Conservation (phyloP, 2,329 filamentous ascomycete genomes). For the Colletotrichum kahawae region DNA sequence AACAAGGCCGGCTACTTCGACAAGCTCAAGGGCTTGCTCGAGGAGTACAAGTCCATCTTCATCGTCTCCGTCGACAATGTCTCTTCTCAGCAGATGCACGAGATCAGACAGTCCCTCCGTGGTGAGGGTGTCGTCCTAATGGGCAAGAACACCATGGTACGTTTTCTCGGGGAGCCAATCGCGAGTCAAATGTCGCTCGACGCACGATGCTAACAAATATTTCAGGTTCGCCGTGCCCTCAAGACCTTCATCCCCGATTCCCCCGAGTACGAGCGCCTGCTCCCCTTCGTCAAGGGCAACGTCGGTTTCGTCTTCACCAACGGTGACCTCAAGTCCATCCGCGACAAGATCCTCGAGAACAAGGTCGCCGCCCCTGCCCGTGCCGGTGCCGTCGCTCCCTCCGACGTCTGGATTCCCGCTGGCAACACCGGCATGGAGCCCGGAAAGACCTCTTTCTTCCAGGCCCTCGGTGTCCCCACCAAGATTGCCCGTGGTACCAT, state of each 20-base stretch:
- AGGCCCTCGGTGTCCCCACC: constrained; percentile 99
- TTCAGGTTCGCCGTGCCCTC: constrained; percentile 89
- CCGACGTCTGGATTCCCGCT: constrained; percentile 92
- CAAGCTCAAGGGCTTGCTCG: constrained; percentile 97
- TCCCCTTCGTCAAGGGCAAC: constrained; percentile 96
- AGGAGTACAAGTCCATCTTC: constrained; percentile 98
- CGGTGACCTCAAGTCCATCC: constrained; percentile 86
- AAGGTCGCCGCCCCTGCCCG: constrained; percentile 96
- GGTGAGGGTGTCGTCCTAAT: constrained; percentile 94
- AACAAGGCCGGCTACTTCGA: constrained; percentile 99
- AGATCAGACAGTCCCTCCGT: constrained; percentile 93
- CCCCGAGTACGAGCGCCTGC: constrained; percentile 97
- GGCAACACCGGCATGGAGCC: constrained; percentile 99
- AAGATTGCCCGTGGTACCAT: constrained; percentile 99
- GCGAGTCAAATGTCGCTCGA: neutral
- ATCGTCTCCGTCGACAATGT: constrained; percentile 99
- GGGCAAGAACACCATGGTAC: constrained; percentile 99
- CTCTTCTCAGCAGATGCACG: constrained; percentile 99
- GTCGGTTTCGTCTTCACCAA: constrained; percentile 99
- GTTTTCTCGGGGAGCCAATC: constrained; percentile 26
- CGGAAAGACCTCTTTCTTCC: constrained; percentile 99
- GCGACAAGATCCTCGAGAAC: constrained; percentile 95
- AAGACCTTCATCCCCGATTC: constrained; percentile 90
- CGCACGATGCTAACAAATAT: neutral
- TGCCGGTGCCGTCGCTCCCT: constrained; percentile 94